phyloP scores from a whole-genome alignment of 1,139 yeast genomes.

The Protomyces macrosporus region DNA sequence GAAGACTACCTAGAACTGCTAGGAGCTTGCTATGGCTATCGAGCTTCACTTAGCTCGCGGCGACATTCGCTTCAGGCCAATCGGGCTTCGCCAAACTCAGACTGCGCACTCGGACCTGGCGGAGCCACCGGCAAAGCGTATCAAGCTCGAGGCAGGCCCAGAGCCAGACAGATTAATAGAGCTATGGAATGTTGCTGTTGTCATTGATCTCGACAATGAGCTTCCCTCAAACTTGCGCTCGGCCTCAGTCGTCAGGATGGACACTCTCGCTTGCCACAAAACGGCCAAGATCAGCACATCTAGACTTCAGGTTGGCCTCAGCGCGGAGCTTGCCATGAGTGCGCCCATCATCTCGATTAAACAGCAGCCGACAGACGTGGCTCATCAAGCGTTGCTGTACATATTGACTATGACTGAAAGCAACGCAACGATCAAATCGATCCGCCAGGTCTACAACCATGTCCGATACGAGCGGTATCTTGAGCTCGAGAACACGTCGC shows the following conservation, averaged over 20 bases:
- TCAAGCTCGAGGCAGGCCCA: neutral
- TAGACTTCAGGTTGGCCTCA: neutral
- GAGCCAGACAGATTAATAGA: neutral
- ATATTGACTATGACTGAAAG: neutral
- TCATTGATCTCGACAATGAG: neutral
- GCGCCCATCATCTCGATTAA: neutral
- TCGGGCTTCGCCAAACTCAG: too few relatives aligned
- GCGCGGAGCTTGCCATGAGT: neutral
- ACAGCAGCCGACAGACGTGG: neutral
- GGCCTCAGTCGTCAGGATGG: too few relatives aligned
- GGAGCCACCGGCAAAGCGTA: neutral
- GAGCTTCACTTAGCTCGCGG: too few relatives aligned
- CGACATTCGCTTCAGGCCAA: too few relatives aligned
- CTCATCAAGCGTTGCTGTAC: neutral
- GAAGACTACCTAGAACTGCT: too few relatives aligned
- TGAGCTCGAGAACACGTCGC: neutral
- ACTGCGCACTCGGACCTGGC: too few relatives aligned
- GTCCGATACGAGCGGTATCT: neutral
- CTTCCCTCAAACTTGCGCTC: too few relatives aligned
- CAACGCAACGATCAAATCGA: neutral
- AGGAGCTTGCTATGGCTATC: too few relatives aligned
- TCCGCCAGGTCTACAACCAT: neutral
- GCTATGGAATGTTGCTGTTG: neutral
- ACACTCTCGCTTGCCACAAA: neutral
- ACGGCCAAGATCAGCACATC: neutral